Conservation (phyloP, 495 filamentous ascomycete genomes). For the Pseudevernia furfuracea region DNA sequence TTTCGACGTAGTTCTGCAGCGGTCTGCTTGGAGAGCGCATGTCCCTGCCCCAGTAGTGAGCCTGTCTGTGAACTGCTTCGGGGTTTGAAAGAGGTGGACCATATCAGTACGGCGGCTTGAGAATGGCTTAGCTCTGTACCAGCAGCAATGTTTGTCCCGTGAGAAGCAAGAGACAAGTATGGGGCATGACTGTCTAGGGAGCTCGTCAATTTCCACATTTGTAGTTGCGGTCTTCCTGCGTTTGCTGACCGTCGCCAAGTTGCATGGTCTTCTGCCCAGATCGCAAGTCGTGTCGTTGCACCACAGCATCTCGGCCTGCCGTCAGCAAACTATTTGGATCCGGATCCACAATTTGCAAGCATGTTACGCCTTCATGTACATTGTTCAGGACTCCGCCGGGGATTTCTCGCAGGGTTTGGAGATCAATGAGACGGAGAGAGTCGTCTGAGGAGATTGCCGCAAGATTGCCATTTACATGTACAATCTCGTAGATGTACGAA, state of each 20-base stretch:
- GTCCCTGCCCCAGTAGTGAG: constrained; percentile 52
- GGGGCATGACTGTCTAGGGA: constrained; percentile 40
- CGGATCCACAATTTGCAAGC: constrained; percentile 31
- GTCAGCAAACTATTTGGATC: constrained; percentile 34
- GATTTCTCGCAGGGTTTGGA: constrained; percentile 33
- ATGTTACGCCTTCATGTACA: constrained; percentile 41
- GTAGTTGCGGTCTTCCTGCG: background rate
- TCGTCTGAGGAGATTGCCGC: constrained; percentile 52
- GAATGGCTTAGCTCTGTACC: constrained; percentile 73
- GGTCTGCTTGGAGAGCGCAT: constrained; percentile 48
- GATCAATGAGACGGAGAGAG: constrained; percentile 45
- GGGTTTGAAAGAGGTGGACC: constrained; percentile 38
- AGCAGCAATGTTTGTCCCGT: constrained; percentile 54
- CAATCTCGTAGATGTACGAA: constrained; percentile 47
- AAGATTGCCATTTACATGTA: constrained; percentile 27
- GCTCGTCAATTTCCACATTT: constrained; percentile 10
- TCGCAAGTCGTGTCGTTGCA: constrained; percentile 40
- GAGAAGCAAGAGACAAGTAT: constrained; percentile 63
- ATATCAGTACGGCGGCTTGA: constrained; percentile 66
- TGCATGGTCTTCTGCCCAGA: constrained; percentile 17
- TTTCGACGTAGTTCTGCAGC: constrained; percentile 64
- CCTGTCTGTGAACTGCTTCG: background rate
- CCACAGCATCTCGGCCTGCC: constrained; percentile 43
- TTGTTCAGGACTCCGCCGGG: constrained; percentile 31
- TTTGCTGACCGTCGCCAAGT: constrained; percentile 21